A percentile compares a stretch with the other conserved stretches of the same genome.
These are phyloP conservation scores for Ganoderma sinense DNA, from an alignment of 1,284 basidiomycete species.

Conservation along the genomic window DNA sequence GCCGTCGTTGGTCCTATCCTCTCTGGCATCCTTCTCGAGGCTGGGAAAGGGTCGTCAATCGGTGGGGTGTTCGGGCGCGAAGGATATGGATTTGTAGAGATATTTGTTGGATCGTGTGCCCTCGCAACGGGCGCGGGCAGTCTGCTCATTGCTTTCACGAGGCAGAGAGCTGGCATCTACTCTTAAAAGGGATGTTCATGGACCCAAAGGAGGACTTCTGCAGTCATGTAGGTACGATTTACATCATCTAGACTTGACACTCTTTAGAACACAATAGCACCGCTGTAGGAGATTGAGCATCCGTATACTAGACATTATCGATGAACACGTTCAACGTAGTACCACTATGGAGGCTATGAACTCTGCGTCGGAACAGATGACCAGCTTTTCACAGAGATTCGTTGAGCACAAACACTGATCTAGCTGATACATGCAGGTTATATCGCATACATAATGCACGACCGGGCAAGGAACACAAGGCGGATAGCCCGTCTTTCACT, in stretches of 20 bases:
- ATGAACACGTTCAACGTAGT: neutral
- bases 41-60: slow-evolving; percentile 27
- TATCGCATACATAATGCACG: neutral
- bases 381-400: neutral
- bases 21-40: slow-evolving; percentile 34
- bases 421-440: neutral
- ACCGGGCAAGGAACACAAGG: neutral
- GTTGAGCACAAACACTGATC: neutral
- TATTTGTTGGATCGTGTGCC: slow-evolving; percentile 39
- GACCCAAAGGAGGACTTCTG: neutral
- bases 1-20: slow-evolving; percentile 35
- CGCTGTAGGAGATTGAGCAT: neutral
- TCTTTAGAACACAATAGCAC: neutral
- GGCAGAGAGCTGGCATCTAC: slow-evolving; percentile 15
- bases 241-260: neutral
- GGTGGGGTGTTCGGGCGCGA: slow-evolving; percentile 32
- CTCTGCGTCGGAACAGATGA: no score
- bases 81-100: slow-evolving; percentile 37
- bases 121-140: slow-evolving; percentile 31
- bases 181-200: neutral
- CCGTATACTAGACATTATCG: neutral
- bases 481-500: neutral
- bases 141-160: slow-evolving; percentile 29
- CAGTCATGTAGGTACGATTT: neutral
- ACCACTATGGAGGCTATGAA: no score